phyloP scores from a whole-genome alignment of 2,329 filamentous ascomycete species.

The Botrytis hyacinthi region DNA sequence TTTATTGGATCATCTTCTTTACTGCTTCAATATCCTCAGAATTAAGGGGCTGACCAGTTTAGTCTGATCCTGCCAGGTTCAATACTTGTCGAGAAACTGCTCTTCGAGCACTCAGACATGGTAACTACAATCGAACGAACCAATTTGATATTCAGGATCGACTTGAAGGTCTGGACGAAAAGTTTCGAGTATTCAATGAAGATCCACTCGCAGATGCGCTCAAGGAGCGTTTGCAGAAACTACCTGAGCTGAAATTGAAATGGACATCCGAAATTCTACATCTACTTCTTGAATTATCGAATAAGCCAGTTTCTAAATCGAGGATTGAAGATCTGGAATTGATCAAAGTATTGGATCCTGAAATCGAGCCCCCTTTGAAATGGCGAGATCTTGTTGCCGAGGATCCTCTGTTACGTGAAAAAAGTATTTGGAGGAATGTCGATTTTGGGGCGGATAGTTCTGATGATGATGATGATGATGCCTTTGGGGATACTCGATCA shows the following conservation, averaged over 20 bases:
- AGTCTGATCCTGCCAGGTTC: constrained; percentile 42
- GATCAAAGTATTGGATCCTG: constrained; percentile 47
- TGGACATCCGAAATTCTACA: constrained; percentile 79
- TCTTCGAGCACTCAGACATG: constrained; percentile 51
- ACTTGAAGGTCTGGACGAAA: constrained; percentile 76
- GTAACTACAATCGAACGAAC: constrained; percentile 65
- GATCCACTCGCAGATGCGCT: constrained; percentile 76
- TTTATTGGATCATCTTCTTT: constrained; percentile 11
- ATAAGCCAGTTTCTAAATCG: constrained; percentile 72
- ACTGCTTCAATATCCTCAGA: not conserved
- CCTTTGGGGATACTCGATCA: constrained; percentile 39
- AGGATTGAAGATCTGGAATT: constrained; percentile 61
- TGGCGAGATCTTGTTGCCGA: constrained; percentile 80
- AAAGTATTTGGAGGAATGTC: constrained; percentile 67
- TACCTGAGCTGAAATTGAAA: constrained; percentile 54
- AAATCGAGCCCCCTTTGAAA: constrained; percentile 52
- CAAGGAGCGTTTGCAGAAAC: constrained; percentile 54
- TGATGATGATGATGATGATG: constrained; percentile 45
- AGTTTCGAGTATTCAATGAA: constrained; percentile 75
- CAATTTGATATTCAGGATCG: constrained; percentile 68
- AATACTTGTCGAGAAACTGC: constrained; percentile 49
- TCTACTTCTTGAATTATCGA: constrained; percentile 76
- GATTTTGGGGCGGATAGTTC: constrained; percentile 66
- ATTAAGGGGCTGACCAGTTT: constrained; percentile 14
- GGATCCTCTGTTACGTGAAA: constrained; percentile 68